phyloP scores from a whole-genome alignment of 2,329 filamentous ascomycete species.

The Penicillium corylophilum region DNA sequence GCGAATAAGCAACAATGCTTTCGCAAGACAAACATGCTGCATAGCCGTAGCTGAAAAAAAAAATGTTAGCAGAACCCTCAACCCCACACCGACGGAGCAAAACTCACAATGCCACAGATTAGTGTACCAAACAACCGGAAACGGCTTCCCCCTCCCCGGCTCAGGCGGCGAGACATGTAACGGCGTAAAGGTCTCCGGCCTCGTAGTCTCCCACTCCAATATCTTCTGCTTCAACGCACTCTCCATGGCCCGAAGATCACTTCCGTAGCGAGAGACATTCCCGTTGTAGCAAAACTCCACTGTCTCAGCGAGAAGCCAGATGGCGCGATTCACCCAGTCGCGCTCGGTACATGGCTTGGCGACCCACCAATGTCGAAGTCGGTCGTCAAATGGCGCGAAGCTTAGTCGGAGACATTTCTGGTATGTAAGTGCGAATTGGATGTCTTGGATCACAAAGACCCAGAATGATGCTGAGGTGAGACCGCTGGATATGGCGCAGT shows the following conservation, averaged over 20 bases:
- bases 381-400: slow-evolving; percentile 33
- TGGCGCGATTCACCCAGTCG: slow-evolving; percentile 34
- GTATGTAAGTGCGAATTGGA: slow-evolving; percentile 35
- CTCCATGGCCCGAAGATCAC: slow-evolving; percentile 17
- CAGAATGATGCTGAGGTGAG: slow-evolving; percentile 37
- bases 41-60: slow-evolving; percentile 29
- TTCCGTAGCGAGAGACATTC: slow-evolving; percentile 18
- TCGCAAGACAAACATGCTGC: slow-evolving; percentile 36
- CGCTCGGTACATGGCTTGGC: slow-evolving; percentile 22
- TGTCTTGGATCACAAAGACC: slow-evolving; percentile 38
- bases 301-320: slow-evolving; percentile 36
- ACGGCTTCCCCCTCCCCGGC: slow-evolving; percentile 27
- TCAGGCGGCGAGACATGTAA: slow-evolving; percentile 32
- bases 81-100: background rate
- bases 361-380: slow-evolving; percentile 29
- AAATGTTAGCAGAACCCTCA: background rate
- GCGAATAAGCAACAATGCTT: slow-evolving; percentile 30
- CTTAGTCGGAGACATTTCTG: slow-evolving; percentile 33
- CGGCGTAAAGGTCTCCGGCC: slow-evolving; percentile 30
- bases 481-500: slow-evolving; percentile 33
- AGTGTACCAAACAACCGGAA: slow-evolving; percentile 35
- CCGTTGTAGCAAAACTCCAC: slow-evolving; percentile 37
- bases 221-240: slow-evolving; percentile 26
- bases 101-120: slow-evolving; percentile 33
- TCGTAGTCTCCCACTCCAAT: slow-evolving; percentile 27